phyloP scores from a whole-genome alignment of 345 rosid genomes.

The Brassica juncea region DNA sequence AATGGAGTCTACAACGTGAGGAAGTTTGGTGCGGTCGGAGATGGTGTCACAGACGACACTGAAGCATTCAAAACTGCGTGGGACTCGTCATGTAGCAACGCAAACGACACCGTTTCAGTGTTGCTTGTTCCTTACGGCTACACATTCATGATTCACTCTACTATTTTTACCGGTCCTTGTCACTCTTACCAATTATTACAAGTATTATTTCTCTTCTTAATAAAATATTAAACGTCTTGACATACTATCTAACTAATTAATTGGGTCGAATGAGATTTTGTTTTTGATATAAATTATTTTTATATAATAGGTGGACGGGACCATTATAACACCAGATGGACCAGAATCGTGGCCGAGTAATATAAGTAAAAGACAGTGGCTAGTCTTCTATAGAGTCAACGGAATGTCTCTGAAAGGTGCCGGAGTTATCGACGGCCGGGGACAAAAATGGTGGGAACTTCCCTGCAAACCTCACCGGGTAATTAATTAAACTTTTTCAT shows the following conservation, averaged over 20 bases:
- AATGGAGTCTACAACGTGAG: conserved; percentile 52
- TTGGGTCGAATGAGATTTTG: background rate
- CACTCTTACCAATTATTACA: conserved; percentile 59
- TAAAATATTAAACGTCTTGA: background rate
- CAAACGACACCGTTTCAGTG: conserved; percentile 29
- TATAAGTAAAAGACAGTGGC: conserved; percentile 85
- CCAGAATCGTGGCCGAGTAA: conserved; percentile 73
- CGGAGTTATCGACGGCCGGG: conserved; percentile 84
- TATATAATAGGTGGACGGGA: conserved; percentile 55
- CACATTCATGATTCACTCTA: conserved; percentile 78
- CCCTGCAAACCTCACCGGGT: conserved; percentile 99
- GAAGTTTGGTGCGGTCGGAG: conserved; percentile 76
- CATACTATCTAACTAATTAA: background rate
- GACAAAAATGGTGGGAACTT: conserved; percentile 99
- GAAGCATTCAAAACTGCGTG: conserved; percentile 85
- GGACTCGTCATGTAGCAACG: conserved; percentile 65
- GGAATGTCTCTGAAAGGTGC: conserved; percentile 77
- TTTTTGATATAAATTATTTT: background rate
- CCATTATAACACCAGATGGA: conserved; percentile 68
- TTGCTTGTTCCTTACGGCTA: conserved; percentile 65
- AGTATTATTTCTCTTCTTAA: conserved; percentile 46
- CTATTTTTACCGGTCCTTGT: conserved; percentile 95
- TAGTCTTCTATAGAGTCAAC: conserved; percentile 77
- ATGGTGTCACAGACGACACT: conserved; percentile 74
- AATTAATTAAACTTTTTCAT: conserved; percentile 1